Evolutionary conservation across 495 filamentous ascomycete genomes (phyloP).

Genomic region (Cercophora sp.): DNA sequence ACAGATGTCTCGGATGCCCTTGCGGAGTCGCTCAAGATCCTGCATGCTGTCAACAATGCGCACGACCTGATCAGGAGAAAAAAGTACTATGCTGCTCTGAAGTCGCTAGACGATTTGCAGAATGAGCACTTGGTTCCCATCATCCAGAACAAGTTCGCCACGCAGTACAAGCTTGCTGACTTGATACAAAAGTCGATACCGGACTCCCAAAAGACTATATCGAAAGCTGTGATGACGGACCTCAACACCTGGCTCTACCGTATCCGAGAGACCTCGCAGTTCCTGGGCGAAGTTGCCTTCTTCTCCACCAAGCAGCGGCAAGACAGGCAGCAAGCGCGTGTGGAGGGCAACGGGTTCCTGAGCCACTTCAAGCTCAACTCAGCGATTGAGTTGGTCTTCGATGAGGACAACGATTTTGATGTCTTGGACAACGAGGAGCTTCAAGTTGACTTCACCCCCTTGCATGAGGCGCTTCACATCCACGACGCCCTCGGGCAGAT

Average conservation of each 20-base stretch:
- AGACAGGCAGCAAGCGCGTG: conserved; percentile 73
- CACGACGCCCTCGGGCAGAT: conserved; percentile 91
- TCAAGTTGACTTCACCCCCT: conserved; percentile 87
- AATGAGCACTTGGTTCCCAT: conserved; percentile 77
- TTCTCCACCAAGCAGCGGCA: conserved; percentile 90
- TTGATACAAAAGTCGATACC: conserved; percentile 94
- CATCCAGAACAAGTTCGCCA: conserved; percentile 70
- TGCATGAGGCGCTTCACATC: conserved; percentile 95
- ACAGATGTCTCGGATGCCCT: conserved; percentile 87
- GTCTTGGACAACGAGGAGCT: conserved; percentile 90
- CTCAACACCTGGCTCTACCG: conserved; percentile 96
- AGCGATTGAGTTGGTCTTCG: conserved; percentile 89
- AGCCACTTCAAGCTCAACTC: conserved; percentile 88
- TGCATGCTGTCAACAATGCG: conserved; percentile 90
- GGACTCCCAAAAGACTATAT: conserved; percentile 85
- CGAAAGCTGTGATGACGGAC: conserved; percentile 94
- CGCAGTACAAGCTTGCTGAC: conserved; percentile 91
- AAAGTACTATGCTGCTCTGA: conserved; percentile 91
- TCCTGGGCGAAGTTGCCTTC: conserved; percentile 93
- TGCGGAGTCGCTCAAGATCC: conserved; percentile 84
- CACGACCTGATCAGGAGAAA: conserved; percentile 86
- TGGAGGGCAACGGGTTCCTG: conserved; percentile 65
- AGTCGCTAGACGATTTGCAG: conserved; percentile 91
- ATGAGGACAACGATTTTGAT: conserved; percentile 93
- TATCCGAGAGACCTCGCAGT: conserved; percentile 92